Evolutionary conservation across 148 eudicot genomes (phyloP).

Genomic region (Chenopodium quinoa): DNA sequence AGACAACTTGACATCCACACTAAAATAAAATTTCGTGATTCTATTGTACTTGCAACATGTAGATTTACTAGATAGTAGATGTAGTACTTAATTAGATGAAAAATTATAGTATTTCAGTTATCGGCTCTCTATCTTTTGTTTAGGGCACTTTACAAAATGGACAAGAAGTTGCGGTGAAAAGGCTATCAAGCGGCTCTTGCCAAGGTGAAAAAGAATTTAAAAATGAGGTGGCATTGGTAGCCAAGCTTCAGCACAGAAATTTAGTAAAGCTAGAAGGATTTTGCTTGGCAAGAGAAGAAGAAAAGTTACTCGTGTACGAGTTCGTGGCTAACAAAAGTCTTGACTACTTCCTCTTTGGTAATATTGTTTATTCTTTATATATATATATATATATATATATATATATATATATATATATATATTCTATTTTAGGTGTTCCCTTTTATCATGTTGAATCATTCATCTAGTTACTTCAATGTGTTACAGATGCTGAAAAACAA

Average conservation of each 20-base stretch:
- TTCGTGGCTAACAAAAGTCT: constrained; percentile 21
- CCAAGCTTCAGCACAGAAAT: constrained; percentile 34
- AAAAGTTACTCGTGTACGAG: constrained; percentile 31
- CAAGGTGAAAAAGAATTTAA: constrained; percentile 27
- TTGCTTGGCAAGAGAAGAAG: constrained; percentile 23
- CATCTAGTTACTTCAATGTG: background rate
- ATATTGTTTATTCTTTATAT: no score
- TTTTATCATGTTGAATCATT: no score
- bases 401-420: no score
- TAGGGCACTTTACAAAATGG: constrained; percentile 20
- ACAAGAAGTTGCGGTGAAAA: constrained; percentile 25
- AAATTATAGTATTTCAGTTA: background rate
- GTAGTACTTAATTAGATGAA: no score
- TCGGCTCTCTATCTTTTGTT: background rate
- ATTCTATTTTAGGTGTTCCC: no score
- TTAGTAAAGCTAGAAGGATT: constrained; percentile 27
- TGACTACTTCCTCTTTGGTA: constrained; percentile 26
- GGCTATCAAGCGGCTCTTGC: constrained; percentile 11
- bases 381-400: no score
- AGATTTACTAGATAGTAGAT: no score
- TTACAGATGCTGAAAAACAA: constrained; percentile 18
- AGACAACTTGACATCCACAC: no score
- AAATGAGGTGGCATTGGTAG: constrained; percentile 23
- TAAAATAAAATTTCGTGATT: no score
- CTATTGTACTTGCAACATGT: no score